Evolutionary conservation across 371 early-diverging fungal species (phyloP).

Genomic region (Parasitella parasitica): DNA sequence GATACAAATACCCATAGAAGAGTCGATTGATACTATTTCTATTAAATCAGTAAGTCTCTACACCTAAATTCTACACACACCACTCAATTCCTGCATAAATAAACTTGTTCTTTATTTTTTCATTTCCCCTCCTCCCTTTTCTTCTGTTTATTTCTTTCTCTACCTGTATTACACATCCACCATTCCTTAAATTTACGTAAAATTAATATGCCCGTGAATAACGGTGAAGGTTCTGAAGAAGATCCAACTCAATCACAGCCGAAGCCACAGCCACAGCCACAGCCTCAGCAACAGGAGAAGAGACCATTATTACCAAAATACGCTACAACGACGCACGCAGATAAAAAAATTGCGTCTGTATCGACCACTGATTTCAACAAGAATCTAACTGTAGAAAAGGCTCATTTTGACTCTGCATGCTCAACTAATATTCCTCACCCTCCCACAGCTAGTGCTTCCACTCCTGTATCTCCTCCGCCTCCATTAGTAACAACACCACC

Average conservation of each 20-base stretch:
- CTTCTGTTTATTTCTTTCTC: not conserved
- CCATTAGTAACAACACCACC: not conserved
- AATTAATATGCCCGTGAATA: conserved; percentile 21
- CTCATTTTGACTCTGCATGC: conserved; percentile 13
- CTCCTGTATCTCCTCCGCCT: conserved; percentile 3
- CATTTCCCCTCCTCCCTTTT: not conserved
- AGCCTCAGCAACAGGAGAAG: conserved; percentile 1
- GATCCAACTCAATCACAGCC: conserved; percentile 16
- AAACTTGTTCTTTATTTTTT: not conserved
- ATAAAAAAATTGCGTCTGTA: conserved; percentile 23
- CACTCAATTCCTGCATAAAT: not conserved
- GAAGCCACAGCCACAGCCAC: not conserved
- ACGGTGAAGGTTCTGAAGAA: conserved; percentile 25
- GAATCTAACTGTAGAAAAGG: conserved; percentile 43
- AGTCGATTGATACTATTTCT: not conserved
- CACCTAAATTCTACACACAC: not conserved
- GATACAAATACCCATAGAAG: conserved; percentile 7
- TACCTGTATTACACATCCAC: not conserved
- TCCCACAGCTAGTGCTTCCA: conserved; percentile 5
- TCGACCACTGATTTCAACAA: conserved; percentile 23
- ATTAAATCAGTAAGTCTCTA: not conserved
- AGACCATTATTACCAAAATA: conserved; percentile 12
- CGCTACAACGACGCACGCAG: conserved; percentile 10
- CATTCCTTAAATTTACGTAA: not conserved
- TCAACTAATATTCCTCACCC: conserved; percentile 16